Conservation (phyloP, 768 basidiomycete genomes). For the Hypholoma fasciculare region DNA sequence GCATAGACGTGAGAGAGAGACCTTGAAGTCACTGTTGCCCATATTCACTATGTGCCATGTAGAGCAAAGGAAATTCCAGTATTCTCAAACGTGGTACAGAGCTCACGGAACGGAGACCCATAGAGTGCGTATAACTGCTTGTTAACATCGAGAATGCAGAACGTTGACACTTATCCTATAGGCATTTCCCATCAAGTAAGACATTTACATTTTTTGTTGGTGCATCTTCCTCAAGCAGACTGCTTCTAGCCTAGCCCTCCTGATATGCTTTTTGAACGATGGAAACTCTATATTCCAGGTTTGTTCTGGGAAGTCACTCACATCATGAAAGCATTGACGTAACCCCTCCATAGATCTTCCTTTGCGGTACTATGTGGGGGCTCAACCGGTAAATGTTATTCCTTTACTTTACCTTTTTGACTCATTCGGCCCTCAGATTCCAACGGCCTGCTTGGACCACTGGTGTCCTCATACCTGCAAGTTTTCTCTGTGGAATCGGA, state of each 20-base stretch:
- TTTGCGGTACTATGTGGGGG: slow-evolving; percentile 83
- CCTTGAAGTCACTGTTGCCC: not conserved
- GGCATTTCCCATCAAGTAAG: slow-evolving; percentile 72
- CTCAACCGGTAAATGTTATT: slow-evolving; percentile 53
- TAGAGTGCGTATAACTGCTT: slow-evolving; percentile 40
- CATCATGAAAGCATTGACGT: not conserved
- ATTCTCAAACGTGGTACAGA: slow-evolving; percentile 83
- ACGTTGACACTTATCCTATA: slow-evolving; percentile 23
- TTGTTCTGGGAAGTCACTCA: slow-evolving; percentile 1
- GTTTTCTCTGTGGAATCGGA: slow-evolving; percentile 76
- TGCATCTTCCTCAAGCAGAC: not conserved
- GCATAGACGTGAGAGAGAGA: slow-evolving; percentile 57
- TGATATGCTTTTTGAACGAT: slow-evolving; percentile 72
- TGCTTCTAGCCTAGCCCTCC: slow-evolving; percentile 55
- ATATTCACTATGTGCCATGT: not conserved
- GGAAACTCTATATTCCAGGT: slow-evolving; percentile 84
- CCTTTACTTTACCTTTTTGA: not conserved
- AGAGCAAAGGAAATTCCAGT: slow-evolving; percentile 72
- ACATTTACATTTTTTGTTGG: not conserved
- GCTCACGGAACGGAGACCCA: slow-evolving; percentile 85
- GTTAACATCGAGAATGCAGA: not conserved
- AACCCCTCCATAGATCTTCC: slow-evolving; percentile 41
- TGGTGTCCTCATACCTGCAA: slow-evolving; percentile 65
- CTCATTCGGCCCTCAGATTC: slow-evolving; percentile 37
- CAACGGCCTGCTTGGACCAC: slow-evolving; percentile 71